Evolutionary conservation across 2,329 filamentous ascomycete genomes (phyloP).

Genomic region (Diaporthe batatas): DNA sequence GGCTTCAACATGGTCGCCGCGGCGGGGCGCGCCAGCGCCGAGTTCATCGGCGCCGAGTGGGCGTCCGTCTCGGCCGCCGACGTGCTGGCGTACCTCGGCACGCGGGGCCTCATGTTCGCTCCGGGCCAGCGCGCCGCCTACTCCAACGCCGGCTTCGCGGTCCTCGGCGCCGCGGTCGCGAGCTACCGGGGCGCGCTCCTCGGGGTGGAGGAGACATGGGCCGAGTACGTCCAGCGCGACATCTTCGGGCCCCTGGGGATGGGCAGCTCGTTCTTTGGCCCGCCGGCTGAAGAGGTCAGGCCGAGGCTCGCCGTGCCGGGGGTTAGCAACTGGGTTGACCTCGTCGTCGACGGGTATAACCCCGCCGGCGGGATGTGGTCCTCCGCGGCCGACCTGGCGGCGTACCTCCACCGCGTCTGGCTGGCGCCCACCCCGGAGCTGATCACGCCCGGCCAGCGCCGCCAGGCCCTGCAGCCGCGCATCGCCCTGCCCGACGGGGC

Average conservation of each 20-base stretch:
- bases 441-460: neutral
- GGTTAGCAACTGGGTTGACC: neutral
- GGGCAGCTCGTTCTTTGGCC: neutral
- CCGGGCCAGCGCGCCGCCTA: conserved; percentile 15
- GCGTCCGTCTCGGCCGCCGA: neutral
- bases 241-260: conserved; percentile 3
- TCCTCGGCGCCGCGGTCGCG: conserved; percentile 3
- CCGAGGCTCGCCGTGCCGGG: neutral
- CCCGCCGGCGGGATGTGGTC: conserved; percentile 19
- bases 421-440: neutral
- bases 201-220: neutral
- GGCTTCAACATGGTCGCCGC: conserved; percentile 17
- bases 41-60: neutral
- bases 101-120: conserved; percentile 1
- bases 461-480: conserved; percentile 4
- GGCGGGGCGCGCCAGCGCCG: neutral
- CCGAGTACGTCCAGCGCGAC: neutral
- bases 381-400: neutral
- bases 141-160: conserved; percentile 8
- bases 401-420: conserved; percentile 16
- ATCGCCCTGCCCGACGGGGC: conserved; percentile 1
- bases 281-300: neutral
- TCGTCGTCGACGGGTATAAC: conserved; percentile 3
- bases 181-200: neutral
- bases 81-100: neutral